Evolutionary conservation across 495 filamentous ascomycete species (phyloP).

Genomic region (Aspergillus coremiiformis): DNA sequence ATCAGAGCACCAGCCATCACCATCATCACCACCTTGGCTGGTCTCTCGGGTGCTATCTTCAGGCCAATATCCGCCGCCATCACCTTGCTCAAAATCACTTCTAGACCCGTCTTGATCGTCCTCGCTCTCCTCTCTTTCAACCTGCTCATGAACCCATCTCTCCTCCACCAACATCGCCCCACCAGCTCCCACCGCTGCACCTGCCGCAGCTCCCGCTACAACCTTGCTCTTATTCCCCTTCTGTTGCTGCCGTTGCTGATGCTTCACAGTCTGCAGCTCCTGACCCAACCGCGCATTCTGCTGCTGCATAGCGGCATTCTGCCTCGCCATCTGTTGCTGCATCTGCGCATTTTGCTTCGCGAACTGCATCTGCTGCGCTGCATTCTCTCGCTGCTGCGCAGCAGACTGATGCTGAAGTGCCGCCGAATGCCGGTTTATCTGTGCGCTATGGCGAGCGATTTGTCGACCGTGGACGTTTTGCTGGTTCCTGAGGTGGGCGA

Average conservation of each 20-base stretch:
- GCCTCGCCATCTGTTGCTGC: not conserved
- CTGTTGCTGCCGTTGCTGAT: not conserved
- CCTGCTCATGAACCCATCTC: not conserved
- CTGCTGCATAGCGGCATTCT: not conserved
- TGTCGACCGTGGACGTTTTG: not conserved
- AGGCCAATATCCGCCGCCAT: not conserved
- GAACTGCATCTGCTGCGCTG: not conserved
- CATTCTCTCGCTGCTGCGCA: not conserved
- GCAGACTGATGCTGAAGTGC: not conserved
- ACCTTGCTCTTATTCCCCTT: not conserved
- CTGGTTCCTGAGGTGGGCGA: not conserved
- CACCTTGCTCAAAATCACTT: not conserved
- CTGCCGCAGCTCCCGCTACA: not conserved
- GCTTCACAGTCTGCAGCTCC: not conserved
- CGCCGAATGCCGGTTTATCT: not conserved
- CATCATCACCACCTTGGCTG: not conserved
- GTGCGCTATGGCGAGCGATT: not conserved
- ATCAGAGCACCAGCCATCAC: not conserved
- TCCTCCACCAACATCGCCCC: not conserved
- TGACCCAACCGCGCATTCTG: not conserved
- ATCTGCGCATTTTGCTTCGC: constrained; percentile 1
- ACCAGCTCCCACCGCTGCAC: not conserved
- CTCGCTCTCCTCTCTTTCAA: not conserved
- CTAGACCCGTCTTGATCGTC: not conserved
- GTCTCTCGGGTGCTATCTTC: not conserved